Evolutionary conservation across 441 rosid species (phyloP).

Genomic region (Gossypium lobatum): DNA sequence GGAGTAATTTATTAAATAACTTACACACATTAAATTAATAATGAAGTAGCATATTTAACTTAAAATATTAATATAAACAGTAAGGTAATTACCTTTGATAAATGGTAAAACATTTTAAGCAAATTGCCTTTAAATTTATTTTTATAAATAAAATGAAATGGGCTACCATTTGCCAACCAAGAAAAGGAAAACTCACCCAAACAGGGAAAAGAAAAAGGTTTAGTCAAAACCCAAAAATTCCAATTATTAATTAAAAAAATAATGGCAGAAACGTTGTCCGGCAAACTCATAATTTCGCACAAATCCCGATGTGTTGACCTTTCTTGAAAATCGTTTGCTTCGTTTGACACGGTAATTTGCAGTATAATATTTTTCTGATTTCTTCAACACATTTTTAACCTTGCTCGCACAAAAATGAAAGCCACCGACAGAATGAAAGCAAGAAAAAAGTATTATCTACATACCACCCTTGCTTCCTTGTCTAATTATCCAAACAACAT

Average conservation of each 20-base stretch:
- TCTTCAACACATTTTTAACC: not conserved
- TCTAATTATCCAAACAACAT: too few species aligned
- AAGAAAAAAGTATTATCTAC: too few species aligned
- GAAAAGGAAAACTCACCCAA: not conserved
- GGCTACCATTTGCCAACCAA: not conserved
- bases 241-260: not conserved
- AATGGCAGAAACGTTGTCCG: not conserved
- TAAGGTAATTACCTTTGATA: too few species aligned
- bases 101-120: too few species aligned
- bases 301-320: not conserved
- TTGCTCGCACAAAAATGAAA: not conserved
- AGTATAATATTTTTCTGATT: not conserved
- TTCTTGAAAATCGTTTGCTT: not conserved
- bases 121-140: too few species aligned
- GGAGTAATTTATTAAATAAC: too few species aligned
- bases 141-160: too few species aligned
- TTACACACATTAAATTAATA: too few species aligned
- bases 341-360: not conserved
- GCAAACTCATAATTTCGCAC: not conserved
- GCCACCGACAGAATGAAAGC: too few species aligned
- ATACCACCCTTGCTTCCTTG: too few species aligned
- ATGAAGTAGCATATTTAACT: too few species aligned
- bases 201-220: not conserved
- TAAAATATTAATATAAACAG: too few species aligned
- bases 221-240: conserved; percentile 2